These are phyloP conservation scores for Miamiensis avidus DNA, from an alignment of 169 alveolate species.

Conservation along the genomic window DNA sequence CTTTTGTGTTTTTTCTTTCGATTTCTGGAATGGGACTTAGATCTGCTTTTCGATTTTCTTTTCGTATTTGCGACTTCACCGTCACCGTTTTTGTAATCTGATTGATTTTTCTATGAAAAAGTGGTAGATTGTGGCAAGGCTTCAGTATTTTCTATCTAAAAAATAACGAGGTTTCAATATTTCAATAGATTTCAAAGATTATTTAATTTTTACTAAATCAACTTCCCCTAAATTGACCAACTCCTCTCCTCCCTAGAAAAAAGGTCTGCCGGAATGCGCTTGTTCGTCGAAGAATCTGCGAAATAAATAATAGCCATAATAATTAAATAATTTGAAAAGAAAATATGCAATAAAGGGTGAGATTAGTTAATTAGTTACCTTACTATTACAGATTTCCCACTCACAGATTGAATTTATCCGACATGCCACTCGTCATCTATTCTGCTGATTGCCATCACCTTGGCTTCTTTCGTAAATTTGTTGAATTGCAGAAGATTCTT, in stretches of 20 bases:
- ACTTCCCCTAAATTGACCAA: constrained; percentile 35
- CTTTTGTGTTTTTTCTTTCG: no score
- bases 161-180: neutral
- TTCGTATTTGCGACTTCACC: no score
- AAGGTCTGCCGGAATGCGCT: neutral
- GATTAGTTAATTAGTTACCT: neutral
- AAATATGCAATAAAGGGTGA: neutral
- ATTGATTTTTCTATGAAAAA: no score
- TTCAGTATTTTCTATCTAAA: no score
- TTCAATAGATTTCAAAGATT: neutral
- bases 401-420: constrained; percentile 21
- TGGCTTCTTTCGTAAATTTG: constrained; percentile 28
- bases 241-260: constrained; percentile 36
- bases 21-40: no score
- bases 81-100: no score
- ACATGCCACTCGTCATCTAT: constrained; percentile 60
- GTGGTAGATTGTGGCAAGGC: no score
- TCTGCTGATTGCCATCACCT: constrained; percentile 40
- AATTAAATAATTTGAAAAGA: no score
- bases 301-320: no score
- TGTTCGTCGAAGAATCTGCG: neutral
- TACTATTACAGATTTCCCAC: constrained; percentile 23
- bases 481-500: constrained; percentile 30
- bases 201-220: constrained; percentile 15
- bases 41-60: no score